phyloP scores from a whole-genome alignment of 1,284 basidiomycete genomes.

The Leccinum subfulvum region DNA sequence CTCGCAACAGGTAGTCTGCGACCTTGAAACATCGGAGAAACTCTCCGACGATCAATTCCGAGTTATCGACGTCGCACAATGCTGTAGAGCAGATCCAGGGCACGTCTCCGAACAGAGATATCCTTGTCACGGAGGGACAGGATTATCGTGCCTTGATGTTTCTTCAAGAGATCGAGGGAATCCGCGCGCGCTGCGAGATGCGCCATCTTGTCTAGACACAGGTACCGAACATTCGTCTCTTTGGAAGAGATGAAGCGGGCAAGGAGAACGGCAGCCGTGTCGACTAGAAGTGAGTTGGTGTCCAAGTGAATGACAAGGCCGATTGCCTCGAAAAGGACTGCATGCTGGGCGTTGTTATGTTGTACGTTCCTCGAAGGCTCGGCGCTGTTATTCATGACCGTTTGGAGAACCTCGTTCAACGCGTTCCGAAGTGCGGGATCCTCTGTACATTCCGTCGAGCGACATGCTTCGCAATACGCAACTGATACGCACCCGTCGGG shows the following conservation, averaged over 20 bases:
- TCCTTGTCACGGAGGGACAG: conserved; percentile 94
- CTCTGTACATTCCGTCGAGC: conserved; percentile 46
- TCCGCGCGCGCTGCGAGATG: conserved; percentile 93
- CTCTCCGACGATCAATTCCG: conserved; percentile 93
- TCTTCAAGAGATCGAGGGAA: conserved; percentile 89
- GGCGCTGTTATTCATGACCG: conserved; percentile 89
- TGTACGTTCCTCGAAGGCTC: conserved; percentile 94
- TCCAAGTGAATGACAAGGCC: conserved; percentile 96
- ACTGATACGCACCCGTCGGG: conserved; percentile 67
- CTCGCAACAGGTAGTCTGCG: conserved; percentile 93
- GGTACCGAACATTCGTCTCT: conserved; percentile 98
- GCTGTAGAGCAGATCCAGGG: conserved; percentile 94
- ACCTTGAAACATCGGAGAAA: conserved; percentile 89
- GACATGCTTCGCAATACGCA: not conserved
- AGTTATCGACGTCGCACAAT: conserved; percentile 99
- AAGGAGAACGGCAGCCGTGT: conserved; percentile 87
- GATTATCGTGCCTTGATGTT: conserved; percentile 95
- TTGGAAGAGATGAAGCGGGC: conserved; percentile 96
- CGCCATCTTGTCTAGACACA: conserved; percentile 97
- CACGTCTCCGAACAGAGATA: conserved; percentile 92
- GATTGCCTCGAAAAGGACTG: conserved; percentile 98
- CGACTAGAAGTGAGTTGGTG: conserved; percentile 86
- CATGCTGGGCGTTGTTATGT: conserved; percentile 98
- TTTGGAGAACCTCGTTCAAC: conserved; percentile 84
- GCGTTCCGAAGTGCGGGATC: conserved; percentile 79